Base-by-base conservation (phyloP, 2,329 filamentous ascomycete genomes). In the Didymella exigua region DNA sequence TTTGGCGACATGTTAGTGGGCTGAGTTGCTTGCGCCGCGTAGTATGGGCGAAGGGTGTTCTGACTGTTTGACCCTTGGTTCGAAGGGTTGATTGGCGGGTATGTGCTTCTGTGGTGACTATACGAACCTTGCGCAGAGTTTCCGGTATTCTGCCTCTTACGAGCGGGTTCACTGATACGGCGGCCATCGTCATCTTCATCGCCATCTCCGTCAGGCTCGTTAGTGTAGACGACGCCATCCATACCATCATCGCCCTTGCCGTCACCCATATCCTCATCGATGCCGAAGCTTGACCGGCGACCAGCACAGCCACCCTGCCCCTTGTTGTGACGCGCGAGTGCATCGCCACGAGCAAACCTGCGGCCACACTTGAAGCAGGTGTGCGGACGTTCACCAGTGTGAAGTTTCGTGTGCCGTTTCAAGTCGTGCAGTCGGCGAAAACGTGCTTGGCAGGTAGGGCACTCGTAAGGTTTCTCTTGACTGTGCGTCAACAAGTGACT, bases 381-480 rank as follows among this genome's bases (percentile, higher is more conserved):
- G 68, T 99, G 95, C 13, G 93, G 92, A 69, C 96, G 88, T 78
- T 99, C 95, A 49, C 95, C 95, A 0, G 93, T 98, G 71, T 99
- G 95, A 18, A 99, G 84, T 77, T 98, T 99, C 61, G 89, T 92
- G 74, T 99, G 95, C 36, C 95, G 87, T 79, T 99, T 99, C 62
- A 99, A 78, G 70, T 99, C 95, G 73, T 99, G 98, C n/a, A n/a
- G 81, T 60, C 95, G 87, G 49, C 95, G 86, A 76, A 99, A 99
- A 47, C 93, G 87, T 75, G 95, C 90, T 66, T 93, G 86, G 73
- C 95, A 99, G 16, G 90, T 91, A 58, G 91, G 88, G 72, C 95
- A 99, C 24, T 95, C 86, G 71, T 95, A 99, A 0, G 95, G 95
- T 77, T 99, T 99, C 76, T 99, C 95, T 80, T 99, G 93, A 69